Evolutionary conservation across 441 rosid genomes (phyloP), one percentile per base, ranked within the genome.

Genomic region (Brassica hybrid): DNA sequence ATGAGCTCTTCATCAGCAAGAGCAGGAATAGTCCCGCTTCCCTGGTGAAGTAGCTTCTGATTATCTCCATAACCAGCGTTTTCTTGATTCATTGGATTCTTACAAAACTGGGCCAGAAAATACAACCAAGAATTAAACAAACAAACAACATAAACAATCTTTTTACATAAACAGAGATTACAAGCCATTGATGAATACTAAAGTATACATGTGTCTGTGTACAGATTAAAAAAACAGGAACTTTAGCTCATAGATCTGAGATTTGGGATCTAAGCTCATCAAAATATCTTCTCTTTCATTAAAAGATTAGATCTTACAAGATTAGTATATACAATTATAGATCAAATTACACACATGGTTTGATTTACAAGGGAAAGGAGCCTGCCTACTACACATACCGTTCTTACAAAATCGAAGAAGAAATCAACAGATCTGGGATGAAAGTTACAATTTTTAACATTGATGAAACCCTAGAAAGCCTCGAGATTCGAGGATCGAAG

Each of bases 21-120:
- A 21, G 99, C 98, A 72, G 98, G 92, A 72, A 96, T 96, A 59
- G 99, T 89, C 77, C 93, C 99, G 67, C 88, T 84, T 54, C 97
- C 96, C 76, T 93, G 99, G 83, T 86, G 30, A 2, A 83, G 88
- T 80, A 83, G 82, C 90, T 88, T 87, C 74, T 86, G 94, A 72
- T 82, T 79, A 62, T 88, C 87, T 68, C 87, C 95, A 83, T 83
- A 88, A 67, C 84, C 94, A 45, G 52, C 81, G 78, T 87, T 91
- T 72, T 90, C 91, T 32, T 86, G 90, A 74, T 79, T 87, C 95
- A 86, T 21, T 68, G 79, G 76, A 77, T 80, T 21, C 71, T 80
- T 74, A 79, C 14, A 83, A 61, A 21, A 79, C 75, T 83, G 72
- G 78, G 62, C 80, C 79, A 83, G 72, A 76, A 74, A 65, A 74